Evolutionary conservation across 805 yeast genomes (phyloP), one percentile per base, ranked within the genome.

Genomic region (Sugiyamaella smithiae): DNA sequence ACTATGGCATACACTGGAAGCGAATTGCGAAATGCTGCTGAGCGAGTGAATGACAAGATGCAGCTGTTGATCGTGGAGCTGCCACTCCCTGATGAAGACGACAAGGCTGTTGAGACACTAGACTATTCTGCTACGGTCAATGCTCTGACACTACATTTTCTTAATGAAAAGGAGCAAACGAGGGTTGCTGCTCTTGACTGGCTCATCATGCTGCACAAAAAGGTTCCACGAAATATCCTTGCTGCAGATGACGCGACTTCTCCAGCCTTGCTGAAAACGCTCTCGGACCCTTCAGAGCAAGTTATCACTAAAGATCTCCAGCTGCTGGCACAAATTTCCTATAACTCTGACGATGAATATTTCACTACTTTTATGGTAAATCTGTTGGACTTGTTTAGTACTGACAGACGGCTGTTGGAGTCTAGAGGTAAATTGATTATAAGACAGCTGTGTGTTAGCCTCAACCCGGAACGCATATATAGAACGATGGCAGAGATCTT

Each of bases 171-270:
- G 57, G 96, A 88, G 52, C 80, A 82, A 24, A 85, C 97, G 0
- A 76, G 93, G 50, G 75, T 88, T 28, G 88, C 95, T 0, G 83
- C 93, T 20, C 69, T 93, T 29, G 96, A 90, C 55, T 93, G 99
- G 99, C 71, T 93, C 26, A 80, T 82, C 12, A 80, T 88, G 75
- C 72, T 93, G 35, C 91, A 89, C 60, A 74, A 79, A 23, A 83
- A 83, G 56, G 83, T 84, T 17, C 84, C 85, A 2, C 67, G 71
- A 33, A 75, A 78, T 51, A 71, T 82, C 29, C 62, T 82, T 23
- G 63, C 65, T 19, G 58, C 64, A 32, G 61, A 67, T 49, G 84
- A 80, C 45, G 78, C 79, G 50, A 84, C 88, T 38, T 82, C 89
- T 58, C 81, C 86, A 9, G 87, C 89, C 0, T 71, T 93, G 31